Evolutionary conservation across 176 grass and related monocot species (phyloP), one percentile per base, ranked within the genome.

Genomic region (Zoysia japonica): DNA sequence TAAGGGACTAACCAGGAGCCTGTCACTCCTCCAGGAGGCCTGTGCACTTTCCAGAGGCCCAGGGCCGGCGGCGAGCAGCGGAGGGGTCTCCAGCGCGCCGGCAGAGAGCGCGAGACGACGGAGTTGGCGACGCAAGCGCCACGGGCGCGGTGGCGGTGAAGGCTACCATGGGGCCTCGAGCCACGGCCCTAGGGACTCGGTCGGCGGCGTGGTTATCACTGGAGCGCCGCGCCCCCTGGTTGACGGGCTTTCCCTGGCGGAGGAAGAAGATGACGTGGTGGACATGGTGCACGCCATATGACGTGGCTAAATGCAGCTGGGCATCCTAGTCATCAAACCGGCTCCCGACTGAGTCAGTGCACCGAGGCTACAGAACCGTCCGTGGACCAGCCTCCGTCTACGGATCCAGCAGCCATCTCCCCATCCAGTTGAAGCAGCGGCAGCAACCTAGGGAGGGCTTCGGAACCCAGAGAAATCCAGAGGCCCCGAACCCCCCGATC

Each of bases 111-210:
- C 1, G 63, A 47, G 72, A 17, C 12, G 48, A 47, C 17, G 42
- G n/a, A 3, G 79, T 7, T 50, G 67, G 78, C 67, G 71, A 51
- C 9, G 68, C 78, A 63, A 83, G 64, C 75, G 69, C 59, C 20
- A 51, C 41, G 6, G 47, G 3, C 1, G 61, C 3, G 47, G 51
- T 13, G 53, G 70, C 0, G 6, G 76, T 66, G 80, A 80, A 76
- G 55, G 78, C 65, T 40, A 80, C 86, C 92, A 94, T 90, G 60
- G 40, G 64, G 17, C 10, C 8, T 59, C 1, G 65, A 80, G 42
- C 15, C 5, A 61, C 14, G 7, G 36, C 28, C 35, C 53, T 71
- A 85, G 82, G 81, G 66, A 75, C 85, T 40, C 54, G 77, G 51
- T 2, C 68, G 61, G 83, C 47, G 76, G 50, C 73, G 47, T 72